Base-by-base conservation (phyloP, 805 yeast genomes). In the Kurtzmaniella cleridarum region DNA sequence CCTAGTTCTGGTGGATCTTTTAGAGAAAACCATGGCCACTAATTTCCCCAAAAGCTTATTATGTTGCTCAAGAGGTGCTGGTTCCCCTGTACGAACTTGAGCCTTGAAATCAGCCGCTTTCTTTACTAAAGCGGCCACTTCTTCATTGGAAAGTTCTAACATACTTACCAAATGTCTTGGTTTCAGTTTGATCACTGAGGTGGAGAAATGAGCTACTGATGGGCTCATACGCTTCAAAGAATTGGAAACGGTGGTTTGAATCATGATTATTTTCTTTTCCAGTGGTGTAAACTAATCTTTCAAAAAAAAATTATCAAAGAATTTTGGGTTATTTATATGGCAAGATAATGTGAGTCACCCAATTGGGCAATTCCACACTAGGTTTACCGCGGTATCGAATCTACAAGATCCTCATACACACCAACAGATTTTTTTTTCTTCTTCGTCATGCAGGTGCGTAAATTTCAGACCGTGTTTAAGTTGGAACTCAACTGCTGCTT, bases 1-100 rank as follows among this genome's bases (percentile, higher is more conserved):
- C 62, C 98, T 79, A 17, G 98, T 93, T 63, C 98, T 77, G 17
- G 98, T 93, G 5, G 96, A 87, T 62, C 98, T 79, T 59, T 93
- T 93, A 41, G 88, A 76, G 62, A 93, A 93, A 33, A 93, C 59
- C 53, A 93, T 62, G 0, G 97, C 88, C 18, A 87, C 80, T 2
- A 91, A 76, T 59, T 81, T 86, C 2, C 97, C 98, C 30, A 77
- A 62, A 36, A 93, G 65, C 39, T 87, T 78, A 34, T 62, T 69
- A 40, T 69, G 71, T 43, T 69, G 59, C 13, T 56, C 52, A 35
- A 53, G 55, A n/a, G 66, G 54, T 2, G 69, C 50, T 6, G 55
- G 50, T 36, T 73, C 61, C n/a, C 80, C 78, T 4, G 73, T 57
- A 52, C 78, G 79, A 58, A 84, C 78, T 28, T 77, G 64, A 4